Percentiles rank a stretch among this genome's conserved stretches.
Evolutionary conservation across 108 stramenopile genomes (phyloP).

Genomic region (Nitzschia putrida): DNA sequence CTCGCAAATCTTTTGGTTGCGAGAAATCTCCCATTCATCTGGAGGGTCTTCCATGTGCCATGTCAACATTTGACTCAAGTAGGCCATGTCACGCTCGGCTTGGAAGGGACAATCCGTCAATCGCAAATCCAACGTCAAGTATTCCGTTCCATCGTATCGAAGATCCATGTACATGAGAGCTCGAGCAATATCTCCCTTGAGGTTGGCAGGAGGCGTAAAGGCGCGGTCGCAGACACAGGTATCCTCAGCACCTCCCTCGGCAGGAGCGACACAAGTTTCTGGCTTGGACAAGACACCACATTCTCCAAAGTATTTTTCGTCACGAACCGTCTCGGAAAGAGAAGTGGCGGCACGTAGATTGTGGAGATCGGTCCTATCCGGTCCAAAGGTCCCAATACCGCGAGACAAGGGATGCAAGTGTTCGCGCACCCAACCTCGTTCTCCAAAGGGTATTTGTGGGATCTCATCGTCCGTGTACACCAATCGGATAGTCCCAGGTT

Average conservation of each 20-base stretch:
- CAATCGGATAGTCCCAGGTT: constrained; percentile 30
- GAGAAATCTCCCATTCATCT: constrained; percentile 52
- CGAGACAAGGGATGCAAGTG: constrained; percentile 50
- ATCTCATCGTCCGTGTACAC: constrained; percentile 31
- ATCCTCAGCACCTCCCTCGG: constrained; percentile 41
- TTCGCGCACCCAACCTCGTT: constrained; percentile 64
- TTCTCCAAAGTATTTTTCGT: constrained; percentile 50
- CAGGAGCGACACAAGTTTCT: constrained; percentile 36
- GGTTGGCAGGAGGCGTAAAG: constrained; percentile 42
- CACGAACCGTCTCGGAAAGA: constrained; percentile 49
- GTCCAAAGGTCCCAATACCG: constrained; percentile 43
- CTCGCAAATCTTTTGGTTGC: constrained; percentile 66
- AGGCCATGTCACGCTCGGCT: constrained; percentile 46
- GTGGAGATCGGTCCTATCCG: constrained; percentile 62
- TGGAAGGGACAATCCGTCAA: constrained; percentile 48
- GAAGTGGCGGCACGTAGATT: constrained; percentile 55
- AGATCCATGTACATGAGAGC: constrained; percentile 80
- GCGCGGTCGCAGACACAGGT: constrained; percentile 25
- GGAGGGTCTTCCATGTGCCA: constrained; percentile 82
- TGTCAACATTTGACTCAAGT: constrained; percentile 60
- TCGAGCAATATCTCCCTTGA: constrained; percentile 81
- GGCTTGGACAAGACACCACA: constrained; percentile 33
- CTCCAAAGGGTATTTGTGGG: constrained; percentile 36
- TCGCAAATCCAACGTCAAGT: constrained; percentile 33
- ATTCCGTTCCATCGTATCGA: constrained; percentile 58